phyloP scores from a whole-genome alignment of 1,284 basidiomycete genomes.

The Laetiporus sulphureus region DNA sequence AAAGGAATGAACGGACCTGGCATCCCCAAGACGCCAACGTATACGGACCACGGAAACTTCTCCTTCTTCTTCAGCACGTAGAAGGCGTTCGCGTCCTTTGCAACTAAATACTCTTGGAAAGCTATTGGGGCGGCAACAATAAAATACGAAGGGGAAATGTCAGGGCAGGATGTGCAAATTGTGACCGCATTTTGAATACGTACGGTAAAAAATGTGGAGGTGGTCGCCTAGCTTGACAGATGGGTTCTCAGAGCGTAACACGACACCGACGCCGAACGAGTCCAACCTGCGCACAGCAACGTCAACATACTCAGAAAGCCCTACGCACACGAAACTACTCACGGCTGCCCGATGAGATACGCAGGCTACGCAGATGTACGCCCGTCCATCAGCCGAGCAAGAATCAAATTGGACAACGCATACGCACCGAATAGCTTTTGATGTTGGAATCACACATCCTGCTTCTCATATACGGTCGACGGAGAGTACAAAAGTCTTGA shows the following conservation, averaged over 20 bases:
- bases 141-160: constrained; percentile 6
- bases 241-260: constrained; percentile 37
- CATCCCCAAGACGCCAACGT: constrained; percentile 29
- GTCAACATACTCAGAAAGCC: background rate
- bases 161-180: too few relatives aligned
- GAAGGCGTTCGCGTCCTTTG: too few relatives aligned
- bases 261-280: constrained; percentile 32
- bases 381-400: background rate
- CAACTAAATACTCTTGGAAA: constrained; percentile 21
- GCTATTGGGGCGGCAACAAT: too few relatives aligned
- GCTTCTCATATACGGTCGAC: constrained; percentile 44
- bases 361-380: constrained; percentile 1
- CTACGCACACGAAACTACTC: background rate
- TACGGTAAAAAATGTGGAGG: constrained; percentile 26
- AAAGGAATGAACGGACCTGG: constrained; percentile 18
- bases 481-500: constrained; percentile 40
- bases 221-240: constrained; percentile 36
- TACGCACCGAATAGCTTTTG: constrained; percentile 21
- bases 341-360: constrained; percentile 11
- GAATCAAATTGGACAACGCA: background rate
- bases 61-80: constrained; percentile 20
- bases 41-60: constrained; percentile 26
- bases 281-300: constrained; percentile 8
- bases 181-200: too few relatives aligned
- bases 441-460: constrained; percentile 26